These are phyloP conservation scores for Russula brevipes DNA, from an alignment of 768 basidiomycete species.

Conservation along the genomic window DNA sequence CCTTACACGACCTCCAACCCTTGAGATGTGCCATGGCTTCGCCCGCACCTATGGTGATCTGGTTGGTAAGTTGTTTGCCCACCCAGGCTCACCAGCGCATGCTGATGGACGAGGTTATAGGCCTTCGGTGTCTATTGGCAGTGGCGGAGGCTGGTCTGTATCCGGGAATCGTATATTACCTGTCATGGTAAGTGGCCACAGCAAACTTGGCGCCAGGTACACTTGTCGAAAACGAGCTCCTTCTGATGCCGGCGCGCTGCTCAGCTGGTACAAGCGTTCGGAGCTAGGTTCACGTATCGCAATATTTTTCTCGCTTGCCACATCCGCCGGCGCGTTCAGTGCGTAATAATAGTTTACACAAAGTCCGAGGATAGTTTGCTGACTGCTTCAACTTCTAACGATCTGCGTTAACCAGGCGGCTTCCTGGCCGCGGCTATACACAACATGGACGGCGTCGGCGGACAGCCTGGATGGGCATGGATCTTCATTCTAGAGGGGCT, in stretches of 20 bases:
- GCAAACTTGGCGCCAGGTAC: neutral
- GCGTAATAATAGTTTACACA: neutral
- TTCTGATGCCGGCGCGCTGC: neutral
- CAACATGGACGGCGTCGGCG: constrained; percentile 1
- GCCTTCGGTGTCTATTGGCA: neutral
- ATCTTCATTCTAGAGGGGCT: constrained; percentile 2
- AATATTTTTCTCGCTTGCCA: neutral
- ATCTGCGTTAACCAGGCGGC: neutral
- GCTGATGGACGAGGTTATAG: neutral
- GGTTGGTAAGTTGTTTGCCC: neutral
- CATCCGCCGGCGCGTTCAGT: constrained; percentile 1
- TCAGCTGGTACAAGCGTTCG: constrained; percentile 3
- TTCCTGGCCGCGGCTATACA: neutral
- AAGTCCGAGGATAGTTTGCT: neutral
- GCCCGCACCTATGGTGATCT: neutral
- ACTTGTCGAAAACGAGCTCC: too few relatives aligned
- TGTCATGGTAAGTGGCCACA: neutral
- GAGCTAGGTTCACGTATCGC: neutral
- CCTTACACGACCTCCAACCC: neutral
- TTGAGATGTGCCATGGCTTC: neutral
- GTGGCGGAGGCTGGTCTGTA: neutral
- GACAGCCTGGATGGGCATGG: constrained; percentile 1
- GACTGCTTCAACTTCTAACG: neutral
- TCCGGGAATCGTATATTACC: neutral
- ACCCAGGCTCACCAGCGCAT: too few relatives aligned